phyloP scores from a whole-genome alignment of 208 protist genomes.

The Hexamita inflata region DNA sequence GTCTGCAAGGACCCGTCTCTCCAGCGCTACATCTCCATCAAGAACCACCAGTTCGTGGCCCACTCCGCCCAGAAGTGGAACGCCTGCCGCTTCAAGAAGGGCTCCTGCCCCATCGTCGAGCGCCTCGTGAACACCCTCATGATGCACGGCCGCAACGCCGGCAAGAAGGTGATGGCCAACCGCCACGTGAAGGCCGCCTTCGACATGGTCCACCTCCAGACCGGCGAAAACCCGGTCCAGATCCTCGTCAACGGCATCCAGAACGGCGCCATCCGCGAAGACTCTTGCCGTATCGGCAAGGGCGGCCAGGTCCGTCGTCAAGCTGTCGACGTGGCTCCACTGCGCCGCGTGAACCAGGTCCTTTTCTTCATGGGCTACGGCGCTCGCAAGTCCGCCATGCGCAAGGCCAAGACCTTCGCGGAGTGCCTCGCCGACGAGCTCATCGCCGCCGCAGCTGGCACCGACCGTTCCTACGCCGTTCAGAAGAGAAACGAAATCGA shows the following conservation, averaged over 20 bases:
- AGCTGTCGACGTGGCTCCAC: constrained; percentile 97
- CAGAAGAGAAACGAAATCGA: constrained; percentile 99
- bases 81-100: constrained; percentile 94
- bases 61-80: constrained; percentile 92
- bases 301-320: constrained; percentile 96
- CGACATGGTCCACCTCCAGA: constrained; percentile 95
- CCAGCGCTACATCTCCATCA: constrained; percentile 85
- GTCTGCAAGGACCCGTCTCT: constrained; percentile 57
- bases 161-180: constrained; percentile 96
- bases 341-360: constrained; percentile 94
- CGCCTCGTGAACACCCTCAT: constrained; percentile 59
- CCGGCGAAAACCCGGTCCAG: constrained; percentile 93
- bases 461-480: constrained; percentile 94
- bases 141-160: constrained; percentile 89
- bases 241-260: constrained; percentile 85
- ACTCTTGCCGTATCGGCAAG: constrained; percentile 96
- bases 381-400: constrained; percentile 87
- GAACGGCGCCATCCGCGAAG: constrained; percentile 94
- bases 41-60: constrained; percentile 60
- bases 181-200: constrained; percentile 92
- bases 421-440: constrained; percentile 99
- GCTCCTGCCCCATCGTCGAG: constrained; percentile 77
- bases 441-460: constrained; percentile 88
- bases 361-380: constrained; percentile 89
- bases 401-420: constrained; percentile 96